phyloP scores from a whole-genome alignment of 176 grass and related monocot species.

The maize (Zea mays) region DNA sequence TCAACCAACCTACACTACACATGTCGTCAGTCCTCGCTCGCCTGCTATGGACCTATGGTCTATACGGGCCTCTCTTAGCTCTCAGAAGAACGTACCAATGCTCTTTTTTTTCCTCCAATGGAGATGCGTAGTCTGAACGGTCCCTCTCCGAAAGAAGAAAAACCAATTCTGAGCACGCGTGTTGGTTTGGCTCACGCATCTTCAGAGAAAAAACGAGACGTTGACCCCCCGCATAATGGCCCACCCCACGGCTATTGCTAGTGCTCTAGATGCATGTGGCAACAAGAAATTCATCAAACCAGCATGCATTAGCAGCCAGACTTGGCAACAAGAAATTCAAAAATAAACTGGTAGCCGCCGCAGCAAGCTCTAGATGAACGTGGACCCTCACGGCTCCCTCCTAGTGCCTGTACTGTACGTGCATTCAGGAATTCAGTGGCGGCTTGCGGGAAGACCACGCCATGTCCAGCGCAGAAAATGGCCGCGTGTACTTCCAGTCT shows the following conservation, averaged over 20 bases:
- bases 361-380: slow-evolving; percentile 18
- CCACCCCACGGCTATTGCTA: neutral
- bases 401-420: neutral
- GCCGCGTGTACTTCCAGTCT: neutral
- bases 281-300: no score
- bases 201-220: neutral
- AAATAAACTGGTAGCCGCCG: neutral
- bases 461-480: neutral
- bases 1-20: neutral
- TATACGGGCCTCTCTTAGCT: neutral
- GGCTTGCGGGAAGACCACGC: slow-evolving; percentile 2
- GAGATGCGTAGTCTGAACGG: neutral
- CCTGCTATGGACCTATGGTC: neutral
- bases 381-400: neutral
- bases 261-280: no score
- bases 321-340: neutral
- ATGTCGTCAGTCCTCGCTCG: neutral
- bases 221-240: neutral
- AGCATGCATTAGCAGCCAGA: neutral
- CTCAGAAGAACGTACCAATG: neutral
- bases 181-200: slow-evolving; percentile 13
- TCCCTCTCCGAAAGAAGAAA: neutral
- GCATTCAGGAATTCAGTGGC: slow-evolving; percentile 4
- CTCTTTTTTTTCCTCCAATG: neutral
- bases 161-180: neutral